These are phyloP conservation scores for Cetradonia linearis DNA, from an alignment of 495 filamentous ascomycete species.

Conservation along the genomic window DNA sequence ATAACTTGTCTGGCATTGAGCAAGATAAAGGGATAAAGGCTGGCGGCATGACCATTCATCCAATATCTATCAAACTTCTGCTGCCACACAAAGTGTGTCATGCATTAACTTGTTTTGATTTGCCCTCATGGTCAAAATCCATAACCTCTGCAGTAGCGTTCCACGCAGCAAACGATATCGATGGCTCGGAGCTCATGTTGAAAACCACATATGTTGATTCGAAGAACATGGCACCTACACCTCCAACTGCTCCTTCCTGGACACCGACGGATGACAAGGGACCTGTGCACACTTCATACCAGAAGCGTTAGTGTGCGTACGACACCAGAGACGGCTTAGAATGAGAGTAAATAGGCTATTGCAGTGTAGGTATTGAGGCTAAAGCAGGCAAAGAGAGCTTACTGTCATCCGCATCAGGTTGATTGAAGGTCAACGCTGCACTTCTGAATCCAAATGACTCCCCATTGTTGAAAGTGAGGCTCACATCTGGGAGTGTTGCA, in stretches of 20 bases:
- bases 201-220: constrained; percentile 5
- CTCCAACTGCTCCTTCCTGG: not conserved
- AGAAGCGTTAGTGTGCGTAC: not conserved
- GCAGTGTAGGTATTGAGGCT: not conserved
- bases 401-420: not conserved
- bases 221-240: constrained; percentile 2
- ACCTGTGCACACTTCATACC: constrained; percentile 2
- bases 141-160: not conserved
- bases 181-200: constrained; percentile 4
- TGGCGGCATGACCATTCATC: too few relatives aligned
- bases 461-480: not conserved
- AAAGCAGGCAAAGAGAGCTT: not conserved
- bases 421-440: not conserved
- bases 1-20: too few relatives aligned
- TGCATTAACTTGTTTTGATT: not conserved
- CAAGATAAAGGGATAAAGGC: too few relatives aligned
- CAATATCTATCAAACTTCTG: not conserved
- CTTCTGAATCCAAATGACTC: not conserved
- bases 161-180: constrained; percentile 3
- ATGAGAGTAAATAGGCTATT: not conserved
- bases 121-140: not conserved
- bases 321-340: not conserved
- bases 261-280: not conserved
- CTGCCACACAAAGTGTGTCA: not conserved
- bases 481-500: not conserved